Base-by-base conservation (phyloP, 257 asterid species). In the Nicotiana sylvestris region DNA sequence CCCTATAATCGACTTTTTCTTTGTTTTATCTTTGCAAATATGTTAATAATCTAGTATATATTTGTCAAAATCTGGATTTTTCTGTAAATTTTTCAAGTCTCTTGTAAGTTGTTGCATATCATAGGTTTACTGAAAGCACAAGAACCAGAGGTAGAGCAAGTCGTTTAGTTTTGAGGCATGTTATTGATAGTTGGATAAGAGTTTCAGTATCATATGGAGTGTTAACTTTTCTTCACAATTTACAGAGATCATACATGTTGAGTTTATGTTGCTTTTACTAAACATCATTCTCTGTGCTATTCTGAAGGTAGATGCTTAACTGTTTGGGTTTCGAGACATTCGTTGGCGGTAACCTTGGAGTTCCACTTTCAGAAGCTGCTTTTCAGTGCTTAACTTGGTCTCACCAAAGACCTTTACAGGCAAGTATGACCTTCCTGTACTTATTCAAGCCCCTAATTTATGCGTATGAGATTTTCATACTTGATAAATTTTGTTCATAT, bases 311-410 rank as follows among this genome's bases (percentile, higher is more conserved):
- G 91, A 85, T 88, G 67, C 86, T 85, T 62, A 53, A 39, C 46
- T 83, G 81, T 83, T 78, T 43, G 76, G 85, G 85, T 67, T 86
- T 85, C 80, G 39, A 69, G 30, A 85, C 87, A 67, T 88, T 86
- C 33, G 81, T 77, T 12, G 89, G 88, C 51, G 89, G 89, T 18
- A 88, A 88, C 83, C 89, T 86, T 21, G 91, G 91, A 17, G 57
- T 85, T 78, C 91, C 91, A 78, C 89, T 88, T 57, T 88, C 89
- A 12, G 88, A 84, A 81, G 88, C 86, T 76, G 87, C 86, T 81
- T 72, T 83, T 3, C 77, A 85, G 81, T 82, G 86, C 86, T 82
- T 88, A 65, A 60, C 81, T 65, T 83, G 78, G 21, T 69, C 89
- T 82, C 46, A 66, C 80, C 77, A 66, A 72, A 78, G 25, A 69